Conservation (phyloP, 768 basidiomycete species). For the Polyporus arcularius region DNA sequence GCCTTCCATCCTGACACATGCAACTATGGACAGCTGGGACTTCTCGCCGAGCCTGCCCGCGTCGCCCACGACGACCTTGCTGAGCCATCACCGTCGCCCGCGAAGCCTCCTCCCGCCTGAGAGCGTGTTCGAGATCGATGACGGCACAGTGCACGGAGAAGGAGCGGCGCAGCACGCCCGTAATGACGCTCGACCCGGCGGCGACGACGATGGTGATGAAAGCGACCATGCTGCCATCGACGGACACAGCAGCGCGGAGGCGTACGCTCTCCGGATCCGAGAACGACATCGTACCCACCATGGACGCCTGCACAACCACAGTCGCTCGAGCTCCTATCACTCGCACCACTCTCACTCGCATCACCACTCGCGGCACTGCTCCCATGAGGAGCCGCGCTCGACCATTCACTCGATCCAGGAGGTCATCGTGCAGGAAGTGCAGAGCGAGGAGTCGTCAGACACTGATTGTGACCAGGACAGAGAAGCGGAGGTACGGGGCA, state of each 20-base stretch:
- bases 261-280: constrained; percentile 25
- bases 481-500: constrained; percentile 1
- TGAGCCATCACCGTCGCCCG: constrained; percentile 16
- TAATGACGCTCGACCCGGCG: not conserved
- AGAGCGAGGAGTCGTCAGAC: constrained; percentile 1
- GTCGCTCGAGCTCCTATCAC: constrained; percentile 15
- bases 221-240: constrained; percentile 8
- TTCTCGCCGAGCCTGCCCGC: constrained; percentile 51
- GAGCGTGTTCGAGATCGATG: constrained; percentile 42
- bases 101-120: constrained; percentile 21
- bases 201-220: not conserved
- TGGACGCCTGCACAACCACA: constrained; percentile 3
- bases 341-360: constrained; percentile 4
- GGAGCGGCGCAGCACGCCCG: not conserved
- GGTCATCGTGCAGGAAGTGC: constrained; percentile 15
- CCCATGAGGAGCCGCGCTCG: constrained; percentile 16
- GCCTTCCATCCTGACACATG: constrained; percentile 41
- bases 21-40: constrained; percentile 81
- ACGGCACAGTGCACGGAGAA: constrained; percentile 16
- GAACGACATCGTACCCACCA: constrained; percentile 10
- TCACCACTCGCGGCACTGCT: constrained; percentile 19
- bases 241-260: constrained; percentile 21
- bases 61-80: constrained; percentile 30
- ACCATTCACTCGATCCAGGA: constrained; percentile 20
- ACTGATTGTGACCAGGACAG: not conserved